Conservation (phyloP, 768 basidiomycete genomes). For the Leccinum imitatum region DNA sequence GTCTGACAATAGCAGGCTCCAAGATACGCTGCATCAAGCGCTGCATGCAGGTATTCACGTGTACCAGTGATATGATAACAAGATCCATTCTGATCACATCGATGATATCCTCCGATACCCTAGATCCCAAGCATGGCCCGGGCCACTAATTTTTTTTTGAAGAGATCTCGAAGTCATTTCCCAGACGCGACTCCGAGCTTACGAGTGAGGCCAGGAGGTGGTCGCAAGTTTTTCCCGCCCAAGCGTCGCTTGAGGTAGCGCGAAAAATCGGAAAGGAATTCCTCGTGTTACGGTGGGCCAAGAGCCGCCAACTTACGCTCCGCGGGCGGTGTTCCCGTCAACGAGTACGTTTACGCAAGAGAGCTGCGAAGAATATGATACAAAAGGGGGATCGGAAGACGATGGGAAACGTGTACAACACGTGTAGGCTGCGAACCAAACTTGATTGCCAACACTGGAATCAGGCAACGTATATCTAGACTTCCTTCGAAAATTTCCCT, state of each 20-base stretch:
- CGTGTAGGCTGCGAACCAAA: conserved; percentile 31
- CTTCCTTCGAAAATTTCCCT: conserved; percentile 38
- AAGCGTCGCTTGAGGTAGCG: not conserved
- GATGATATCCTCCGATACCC: conserved; percentile 12
- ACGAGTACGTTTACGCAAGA: conserved; percentile 31
- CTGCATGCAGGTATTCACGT: conserved; percentile 23
- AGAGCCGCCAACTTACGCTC: conserved; percentile 8
- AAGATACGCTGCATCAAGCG: not conserved
- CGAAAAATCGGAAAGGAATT: not conserved
- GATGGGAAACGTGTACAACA: conserved; percentile 35
- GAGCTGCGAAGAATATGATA: conserved; percentile 12
- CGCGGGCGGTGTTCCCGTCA: conserved; percentile 10
- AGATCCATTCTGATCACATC: conserved; percentile 13
- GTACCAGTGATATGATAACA: conserved; percentile 14
- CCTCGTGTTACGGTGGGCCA: conserved; percentile 4
- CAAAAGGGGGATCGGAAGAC: conserved; percentile 21
- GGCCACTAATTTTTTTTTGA: no score
- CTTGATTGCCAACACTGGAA: conserved; percentile 28
- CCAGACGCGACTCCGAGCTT: not conserved
- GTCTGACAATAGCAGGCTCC: conserved; percentile 1
- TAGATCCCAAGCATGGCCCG: conserved; percentile 18
- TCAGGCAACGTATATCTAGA: conserved; percentile 34
- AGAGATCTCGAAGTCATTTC: not conserved
- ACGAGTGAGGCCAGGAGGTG: not conserved
- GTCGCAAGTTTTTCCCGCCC: not conserved